Evolutionary conservation across 805 yeast species (phyloP).

Genomic region (Kodamaea lidongshanica): DNA sequence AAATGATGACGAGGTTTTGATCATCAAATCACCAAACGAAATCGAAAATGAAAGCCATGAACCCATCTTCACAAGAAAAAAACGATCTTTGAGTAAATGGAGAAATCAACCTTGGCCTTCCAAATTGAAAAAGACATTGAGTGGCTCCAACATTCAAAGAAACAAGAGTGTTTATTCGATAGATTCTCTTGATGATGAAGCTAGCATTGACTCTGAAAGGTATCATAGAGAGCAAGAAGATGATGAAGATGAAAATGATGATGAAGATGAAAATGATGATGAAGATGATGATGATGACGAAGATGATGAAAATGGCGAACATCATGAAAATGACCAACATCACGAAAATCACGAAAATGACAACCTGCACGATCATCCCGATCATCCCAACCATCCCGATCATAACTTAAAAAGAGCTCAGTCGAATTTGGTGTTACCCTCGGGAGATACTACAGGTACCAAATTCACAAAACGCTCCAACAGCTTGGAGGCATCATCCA

Average conservation of each 20-base stretch:
- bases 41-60: slow-evolving; percentile 37
- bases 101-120: slow-evolving; percentile 17
- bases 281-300: slow-evolving; percentile 9
- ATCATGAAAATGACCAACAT: slow-evolving; percentile 6
- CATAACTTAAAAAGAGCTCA: slow-evolving; percentile 18
- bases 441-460: slow-evolving; percentile 29
- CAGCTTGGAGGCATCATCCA: slow-evolving; percentile 38
- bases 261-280: slow-evolving; percentile 8
- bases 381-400: slow-evolving; percentile 4
- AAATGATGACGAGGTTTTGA: slow-evolving; percentile 72
- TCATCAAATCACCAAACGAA: slow-evolving; percentile 74
- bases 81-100: slow-evolving; percentile 14
- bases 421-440: slow-evolving; percentile 30
- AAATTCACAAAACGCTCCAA: slow-evolving; percentile 41
- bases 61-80: slow-evolving; percentile 30
- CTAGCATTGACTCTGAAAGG: slow-evolving; percentile 19
- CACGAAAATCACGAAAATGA: slow-evolving; percentile 5
- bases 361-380: slow-evolving; percentile 6
- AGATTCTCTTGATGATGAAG: slow-evolving; percentile 12
- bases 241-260: slow-evolving; percentile 10
- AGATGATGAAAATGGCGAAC: slow-evolving; percentile 12
- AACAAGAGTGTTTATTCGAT: slow-evolving; percentile 1
- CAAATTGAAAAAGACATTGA: slow-evolving; percentile 20
- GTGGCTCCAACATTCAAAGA: slow-evolving; percentile 8
- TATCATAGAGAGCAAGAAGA: slow-evolving; percentile 6